Evolutionary conservation across 768 basidiomycete genomes (phyloP), one percentile per base, ranked within the genome.

Genomic region (Strobilomyces confusus): DNA sequence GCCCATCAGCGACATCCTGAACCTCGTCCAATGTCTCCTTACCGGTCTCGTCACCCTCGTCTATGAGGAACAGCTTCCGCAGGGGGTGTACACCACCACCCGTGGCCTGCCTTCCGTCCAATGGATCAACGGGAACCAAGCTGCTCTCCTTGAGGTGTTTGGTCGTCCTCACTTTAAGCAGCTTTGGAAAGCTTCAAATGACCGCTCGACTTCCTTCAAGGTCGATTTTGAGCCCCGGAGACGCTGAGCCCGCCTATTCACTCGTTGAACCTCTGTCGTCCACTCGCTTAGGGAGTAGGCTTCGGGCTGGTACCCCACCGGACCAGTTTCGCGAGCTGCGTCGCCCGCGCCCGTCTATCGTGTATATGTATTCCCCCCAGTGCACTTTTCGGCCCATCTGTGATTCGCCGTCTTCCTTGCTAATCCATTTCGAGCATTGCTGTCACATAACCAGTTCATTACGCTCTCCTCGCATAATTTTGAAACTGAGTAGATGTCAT

Each of bases 71-170:
- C 75, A 79, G 59, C 73, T 87, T n/a, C 80, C 82, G 17, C 76
- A 87, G 65, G 87, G 83, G 40, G 67, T 81, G 12, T 84, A 86
- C 68, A 81, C 82, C 58, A 92, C 89, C 44, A 86, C 81, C 52
- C 87, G 89, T 57, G 89, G 84, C 19, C 70, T 92, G 15, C 89
- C 90, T 19, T 81, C 88, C 12, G 76, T 78, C n/a, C 78, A 86
- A 36, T 92, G 89, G 89, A 76, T 92, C 52, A 80, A 77, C 56
- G 78, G 79, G 34, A 82, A 92, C 65, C 82, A 90, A 67, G 68
- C 74, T 5, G 74, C 79, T 44, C 80, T 92, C 38, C 73, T 80
- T 50, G 84, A 89, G 48, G 79, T 92, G 54, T 89, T 92, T 63
- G 89, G 87, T n/a, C 70, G 72, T 42, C 59, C 82, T 40, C 89